These are phyloP conservation scores for Penicillium sp. DNA, from an alignment of 2,329 filamentous ascomycete genomes.

Conservation along the genomic window DNA sequence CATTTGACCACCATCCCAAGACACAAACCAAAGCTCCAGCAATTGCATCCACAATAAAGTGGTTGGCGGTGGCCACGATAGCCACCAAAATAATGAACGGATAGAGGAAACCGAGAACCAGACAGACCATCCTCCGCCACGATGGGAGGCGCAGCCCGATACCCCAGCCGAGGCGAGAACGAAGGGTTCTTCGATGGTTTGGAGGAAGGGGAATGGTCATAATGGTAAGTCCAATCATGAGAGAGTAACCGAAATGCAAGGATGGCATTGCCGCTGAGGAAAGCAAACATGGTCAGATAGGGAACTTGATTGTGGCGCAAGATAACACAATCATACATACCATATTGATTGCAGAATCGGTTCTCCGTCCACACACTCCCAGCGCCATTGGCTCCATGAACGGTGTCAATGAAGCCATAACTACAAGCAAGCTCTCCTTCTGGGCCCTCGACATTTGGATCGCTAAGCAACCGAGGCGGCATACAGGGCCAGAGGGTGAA, in stretches of 20 bases:
- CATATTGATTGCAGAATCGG: constrained; percentile 77
- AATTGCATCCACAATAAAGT: constrained; percentile 73
- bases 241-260: constrained; percentile 76
- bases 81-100: constrained; percentile 69
- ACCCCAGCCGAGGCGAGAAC: constrained; percentile 40
- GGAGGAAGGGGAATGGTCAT: constrained; percentile 67
- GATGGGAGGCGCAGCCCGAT: constrained; percentile 51
- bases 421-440: constrained; percentile 65
- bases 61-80: constrained; percentile 74
- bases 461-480: constrained; percentile 64
- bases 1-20: constrained; percentile 65
- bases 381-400: constrained; percentile 63
- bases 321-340: constrained; percentile 46
- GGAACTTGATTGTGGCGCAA: not conserved
- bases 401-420: constrained; percentile 65
- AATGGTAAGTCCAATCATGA: constrained; percentile 74
- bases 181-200: constrained; percentile 55
- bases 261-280: constrained; percentile 72
- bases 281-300: constrained; percentile 8
- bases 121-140: constrained; percentile 58
- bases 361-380: constrained; percentile 76
- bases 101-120: constrained; percentile 65
- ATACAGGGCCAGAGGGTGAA: constrained; percentile 67
- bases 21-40: constrained; percentile 70
- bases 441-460: constrained; percentile 59